Evolutionary conservation across 495 filamentous ascomycete species (phyloP), one percentile per base, ranked within the genome.

Genomic region (Penicillium angulare): DNA sequence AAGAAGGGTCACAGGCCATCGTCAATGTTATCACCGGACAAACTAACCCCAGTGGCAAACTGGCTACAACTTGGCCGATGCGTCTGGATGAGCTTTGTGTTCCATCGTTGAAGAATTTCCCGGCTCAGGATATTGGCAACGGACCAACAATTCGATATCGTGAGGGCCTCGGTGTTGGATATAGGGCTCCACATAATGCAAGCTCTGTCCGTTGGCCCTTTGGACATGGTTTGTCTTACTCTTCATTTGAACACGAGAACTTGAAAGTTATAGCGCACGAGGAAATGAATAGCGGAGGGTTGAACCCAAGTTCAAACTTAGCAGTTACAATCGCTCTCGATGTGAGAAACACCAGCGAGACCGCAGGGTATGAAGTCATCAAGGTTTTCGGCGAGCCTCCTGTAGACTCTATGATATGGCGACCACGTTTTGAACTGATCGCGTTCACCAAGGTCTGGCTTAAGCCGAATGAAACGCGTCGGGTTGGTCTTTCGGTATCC

Each of bases 1-100:
- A 77, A 46, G 54, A 72, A 27, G 74, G 76, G 22, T 74, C 76
- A 1, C 76, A 78, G 35, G 76, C 76, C 16, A 65, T 78, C 22
- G 65, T 69, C 0, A 68, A 79, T 52, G 65, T 71, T 7, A 52
- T 79, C 7, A 76, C 76, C 44, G 76, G 76, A 1, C 46, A 47
- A 3, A 63, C 67, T 5, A 77, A 68, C 31, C 76, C 76, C 0
- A 74, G 72, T 7, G 76, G 74, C 8, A 52, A 67, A 16, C 56
- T 74, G 29, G 64, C 72, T 1, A 56, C 73, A 27, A 68, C 64
- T 4, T 58, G 73, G 9, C 71, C 72, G 12, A 59, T 57, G 23
- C 52, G 64, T 24, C 64, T 65, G 6, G 67, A 69, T 42, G 65
- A 71, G 43, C 38, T 64, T 13, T 71, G 67, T 63, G n/a, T 75